Base-by-base conservation (phyloP, 2,329 filamentous ascomycete species). In the Monilinia laxa region DNA sequence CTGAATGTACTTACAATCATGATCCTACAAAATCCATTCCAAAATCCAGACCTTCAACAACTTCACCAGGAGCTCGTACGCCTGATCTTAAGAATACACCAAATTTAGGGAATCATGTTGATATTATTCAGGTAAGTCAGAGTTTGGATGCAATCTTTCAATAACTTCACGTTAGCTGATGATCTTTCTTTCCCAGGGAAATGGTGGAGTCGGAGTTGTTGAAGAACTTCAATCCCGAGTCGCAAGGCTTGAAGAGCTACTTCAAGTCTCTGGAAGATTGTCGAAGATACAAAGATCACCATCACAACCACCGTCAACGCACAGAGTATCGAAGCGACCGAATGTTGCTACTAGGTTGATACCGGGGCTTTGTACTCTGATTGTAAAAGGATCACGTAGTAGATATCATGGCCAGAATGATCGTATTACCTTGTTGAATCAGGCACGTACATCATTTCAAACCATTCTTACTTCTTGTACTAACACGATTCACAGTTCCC, bases 1-100 rank as follows among this genome's bases (percentile, higher is more conserved):
- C 28, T 28, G 55, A 70, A 52, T 69, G 67, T 63, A 58, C 64
- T 59, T 68, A 70, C 35, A 67, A 57, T 57, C 63, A 58, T 54
- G 42, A 56, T n/a, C 40, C 38, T 6, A 38, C 53, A 5, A 52
- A 54, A 47, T 49, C 20, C 28, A 66, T 55, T 16, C 18, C 56
- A 31, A 55, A 62, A 62, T 62, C 58, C 11, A 31, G 47, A 56
- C 49, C 49, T 49, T 49, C 58, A 38, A 62, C 45, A 49, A 16
- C 18, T 45, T 42, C 63, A 58, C 49, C 66, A 25, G 16, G 45
- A 28, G 47, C 31, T 54, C 38, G 56, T 18, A 52, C 52, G n/a
- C 42, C 38, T 49, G 63, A 66, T n/a, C 47, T 45, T 12, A 67
- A 40, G 23, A 23, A 31, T 4, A 20, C 16, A 51, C 3, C 45